Base-by-base conservation (phyloP, 495 filamentous ascomycete genomes). In the Aspergillus baeticus region DNA sequence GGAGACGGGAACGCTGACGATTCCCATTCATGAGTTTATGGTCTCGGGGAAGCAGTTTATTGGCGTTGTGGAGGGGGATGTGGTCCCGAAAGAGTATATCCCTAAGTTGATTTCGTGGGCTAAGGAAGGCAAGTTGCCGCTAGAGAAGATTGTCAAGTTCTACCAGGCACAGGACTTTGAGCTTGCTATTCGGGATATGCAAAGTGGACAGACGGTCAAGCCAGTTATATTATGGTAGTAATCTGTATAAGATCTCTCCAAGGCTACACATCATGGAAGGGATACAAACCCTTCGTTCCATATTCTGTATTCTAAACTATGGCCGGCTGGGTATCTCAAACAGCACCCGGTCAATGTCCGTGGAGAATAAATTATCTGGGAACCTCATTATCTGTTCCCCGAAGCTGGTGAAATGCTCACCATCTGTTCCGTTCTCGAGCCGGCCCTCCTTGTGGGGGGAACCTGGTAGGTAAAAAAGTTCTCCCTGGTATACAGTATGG, bases 91-190 rank as follows among this genome's bases (percentile, higher is more conserved):
- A 31, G 51, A 57, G 60, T 69, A 67, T 43, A 51, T 73, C 18
- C 70, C 70, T 0, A 61, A 58, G 47, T 36, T 75, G 50, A 70
- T 75, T 44, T 45, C 67, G 17, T 63, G 59, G 58, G 64, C 70
- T 17, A 50, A 46, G 22, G 58, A 69, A 49, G 70, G 66, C 3
- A 50, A 50, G 46, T 67, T 73, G 31, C 68, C 74, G 0, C 47
- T 58, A 44, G 23, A 59, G 13, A 58, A 55, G 58, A 53, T 61
- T 13, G 55, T 59, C 33, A 52, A 21, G 18, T 56, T 53, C 39
- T 61, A 59, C 54, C 31, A 38, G 10, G 58, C 87, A 81, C 44
- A 81, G 83, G 15, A 83, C 82, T 34, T 84, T 83, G 48, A 77
- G 71, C 4, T 82, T 10, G 38, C 38, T 15, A 41, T 41, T 20